These are phyloP conservation scores for Pseudocercospora macadamiae DNA, from an alignment of 2,329 filamentous ascomycete genomes.

Conservation along the genomic window DNA sequence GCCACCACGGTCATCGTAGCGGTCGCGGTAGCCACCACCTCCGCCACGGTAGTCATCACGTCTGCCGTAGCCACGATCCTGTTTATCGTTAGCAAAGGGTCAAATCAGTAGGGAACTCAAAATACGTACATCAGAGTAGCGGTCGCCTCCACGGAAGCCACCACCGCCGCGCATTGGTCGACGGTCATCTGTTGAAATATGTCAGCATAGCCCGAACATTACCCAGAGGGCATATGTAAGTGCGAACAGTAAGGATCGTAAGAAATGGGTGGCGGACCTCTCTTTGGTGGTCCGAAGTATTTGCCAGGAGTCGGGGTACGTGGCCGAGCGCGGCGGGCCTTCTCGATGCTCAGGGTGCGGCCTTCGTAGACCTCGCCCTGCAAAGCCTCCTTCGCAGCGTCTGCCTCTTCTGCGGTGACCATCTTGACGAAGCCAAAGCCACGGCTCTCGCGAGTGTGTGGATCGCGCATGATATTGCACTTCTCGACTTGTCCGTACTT, in stretches of 20 bases:
- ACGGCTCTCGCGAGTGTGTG: slow-evolving; percentile 96
- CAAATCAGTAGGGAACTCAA: slow-evolving; percentile 1
- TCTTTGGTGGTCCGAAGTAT: slow-evolving; percentile 98
- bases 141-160: slow-evolving; percentile 52
- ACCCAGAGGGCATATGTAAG: slow-evolving; percentile 17
- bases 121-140: slow-evolving; percentile 46
- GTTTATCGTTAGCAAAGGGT: background rate
- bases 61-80: slow-evolving; percentile 45
- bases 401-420: slow-evolving; percentile 90
- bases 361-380: slow-evolving; percentile 96
- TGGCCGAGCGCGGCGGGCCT: slow-evolving; percentile 91
- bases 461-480: slow-evolving; percentile 99
- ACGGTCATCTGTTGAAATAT: slow-evolving; percentile 44
- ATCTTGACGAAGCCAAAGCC: slow-evolving; percentile 99
- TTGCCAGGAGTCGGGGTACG: slow-evolving; percentile 97
- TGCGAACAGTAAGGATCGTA: slow-evolving; percentile 21
- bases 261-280: slow-evolving; percentile 43
- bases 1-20: slow-evolving; percentile 68
- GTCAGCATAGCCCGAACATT: slow-evolving; percentile 26
- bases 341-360: slow-evolving; percentile 96
- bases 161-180: slow-evolving; percentile 41
- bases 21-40: slow-evolving; percentile 54
- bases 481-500: slow-evolving; percentile 99
- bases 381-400: slow-evolving; percentile 93
- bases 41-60: slow-evolving; percentile 55